Conservation (phyloP, 768 basidiomycete species). For the Pleurotus sapidus region DNA sequence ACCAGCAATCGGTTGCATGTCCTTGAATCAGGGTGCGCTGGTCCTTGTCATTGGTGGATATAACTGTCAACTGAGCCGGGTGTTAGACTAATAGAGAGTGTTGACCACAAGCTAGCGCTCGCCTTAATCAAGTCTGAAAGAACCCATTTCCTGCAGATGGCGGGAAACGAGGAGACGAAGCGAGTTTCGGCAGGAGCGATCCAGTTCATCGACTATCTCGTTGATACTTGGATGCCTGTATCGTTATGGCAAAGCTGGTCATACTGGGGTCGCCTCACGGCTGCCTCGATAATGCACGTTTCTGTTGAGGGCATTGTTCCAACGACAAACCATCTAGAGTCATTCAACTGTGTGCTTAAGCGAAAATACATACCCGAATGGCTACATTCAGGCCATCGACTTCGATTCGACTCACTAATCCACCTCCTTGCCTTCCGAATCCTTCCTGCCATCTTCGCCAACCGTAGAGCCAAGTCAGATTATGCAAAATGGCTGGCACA, state of each 20-base stretch:
- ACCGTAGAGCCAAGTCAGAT: neutral
- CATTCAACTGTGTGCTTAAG: constrained; percentile 34
- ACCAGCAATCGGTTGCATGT: neutral
- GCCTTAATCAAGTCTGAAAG: neutral
- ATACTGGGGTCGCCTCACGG: constrained; percentile 17
- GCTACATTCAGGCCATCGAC: constrained; percentile 22
- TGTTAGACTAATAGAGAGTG: neutral
- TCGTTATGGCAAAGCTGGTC: constrained; percentile 33
- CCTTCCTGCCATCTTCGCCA: constrained; percentile 15
- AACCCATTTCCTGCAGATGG: neutral
- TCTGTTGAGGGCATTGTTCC: constrained; percentile 25
- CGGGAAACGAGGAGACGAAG: neutral
- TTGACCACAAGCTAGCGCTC: neutral
- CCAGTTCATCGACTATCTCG: constrained; percentile 20
- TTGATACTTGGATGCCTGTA: constrained; percentile 19
- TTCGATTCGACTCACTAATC: constrained; percentile 21
- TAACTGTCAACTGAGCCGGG: neutral
- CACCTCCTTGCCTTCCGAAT: constrained; percentile 12
- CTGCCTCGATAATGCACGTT: constrained; percentile 17
- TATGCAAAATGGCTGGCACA: neutral
- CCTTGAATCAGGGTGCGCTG: neutral
- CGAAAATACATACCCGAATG: constrained; percentile 21
- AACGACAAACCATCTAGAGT: constrained; percentile 39
- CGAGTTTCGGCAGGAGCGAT: constrained; percentile 5
- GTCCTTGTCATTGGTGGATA: neutral